Base-by-base conservation (phyloP, 192 early-diverging fungal species). In the Oehlia diaphana region DNA sequence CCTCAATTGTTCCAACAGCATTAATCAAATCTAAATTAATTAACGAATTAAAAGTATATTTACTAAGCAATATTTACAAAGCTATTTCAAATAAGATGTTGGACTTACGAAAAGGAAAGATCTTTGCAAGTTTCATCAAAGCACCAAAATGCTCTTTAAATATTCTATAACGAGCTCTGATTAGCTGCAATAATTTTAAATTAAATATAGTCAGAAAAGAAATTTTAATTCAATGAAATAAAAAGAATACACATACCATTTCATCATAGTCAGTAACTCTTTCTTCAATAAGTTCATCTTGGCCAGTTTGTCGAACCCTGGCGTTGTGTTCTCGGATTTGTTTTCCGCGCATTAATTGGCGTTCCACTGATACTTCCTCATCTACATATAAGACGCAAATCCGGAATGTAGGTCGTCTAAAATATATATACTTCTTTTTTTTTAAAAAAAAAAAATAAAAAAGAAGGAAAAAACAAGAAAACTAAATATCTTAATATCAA, bases 131-230 rank as follows among this genome's bases (percentile, higher is more conserved):
- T 42, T 86, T 88, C 12, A 90, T 63, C 1, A 90, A 74, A 12
- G 87, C 85, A 0, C 87, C 86, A 82, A 88, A 90, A 64, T 90
- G 89, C 50, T 86, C 87, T 70, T 87, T 90, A 80, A 90, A 90
- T 44, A 90, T 90, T 33, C 83, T 79, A 62, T 90, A 90, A 71
- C 89, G 80, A 26, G 88, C 84, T 5, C 89, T 84, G 65, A 90
- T 90, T 26, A 90, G 79, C 87, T 87, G 49, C 76, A 16, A 26
- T 26, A 9, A 16, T 13, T 10, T 28, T 9, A 2, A 12, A 33
- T 63, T 4, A 23, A n/a, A 28, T 39, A 49, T 6, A 67, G n/a
- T 1, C 16, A 1, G 53, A 19, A 53, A 53, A 53, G 0, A 62
- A 53, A 71, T 53, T 33, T 42, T 42, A 42, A 42, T 31, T 71